Evolutionary conservation across 2,329 filamentous ascomycete genomes (phyloP).

Genomic region (Talaromyces sp.): DNA sequence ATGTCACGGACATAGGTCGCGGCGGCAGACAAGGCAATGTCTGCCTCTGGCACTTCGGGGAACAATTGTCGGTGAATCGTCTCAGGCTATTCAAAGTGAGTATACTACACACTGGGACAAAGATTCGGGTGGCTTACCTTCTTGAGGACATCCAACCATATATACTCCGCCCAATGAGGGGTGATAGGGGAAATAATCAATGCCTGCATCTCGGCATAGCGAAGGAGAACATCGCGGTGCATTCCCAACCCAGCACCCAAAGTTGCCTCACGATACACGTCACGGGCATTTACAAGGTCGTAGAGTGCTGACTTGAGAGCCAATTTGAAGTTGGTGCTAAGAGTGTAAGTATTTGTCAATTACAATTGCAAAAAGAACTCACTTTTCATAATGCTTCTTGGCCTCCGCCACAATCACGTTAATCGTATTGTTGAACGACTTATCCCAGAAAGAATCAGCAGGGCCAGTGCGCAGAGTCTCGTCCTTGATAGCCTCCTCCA

Average conservation of each 20-base stretch:
- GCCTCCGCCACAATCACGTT: conserved; percentile 78
- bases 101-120: not conserved
- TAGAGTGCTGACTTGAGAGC: conserved; percentile 85
- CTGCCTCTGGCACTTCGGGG: conserved; percentile 64
- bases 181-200: conserved; percentile 78
- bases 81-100: conserved; percentile 45
- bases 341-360: conserved; percentile 15
- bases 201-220: conserved; percentile 83
- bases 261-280: conserved; percentile 84
- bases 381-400: conserved; percentile 70
- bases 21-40: conserved; percentile 69
- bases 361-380: conserved; percentile 27
- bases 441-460: conserved; percentile 75
- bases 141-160: conserved; percentile 87
- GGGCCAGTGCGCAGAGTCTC: conserved; percentile 72
- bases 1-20: conserved; percentile 76
- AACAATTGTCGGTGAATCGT: conserved; percentile 77
- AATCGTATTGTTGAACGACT: conserved; percentile 90
- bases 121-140: conserved; percentile 44
- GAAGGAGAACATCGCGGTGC: conserved; percentile 73
- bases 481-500: conserved; percentile 75
- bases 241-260: conserved; percentile 75
- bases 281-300: conserved; percentile 82
- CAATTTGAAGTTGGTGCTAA: conserved; percentile 72
- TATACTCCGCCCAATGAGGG: conserved; percentile 90